Conservation (phyloP, 805 yeast genomes). For the Maudiozyma saulgeensis region DNA sequence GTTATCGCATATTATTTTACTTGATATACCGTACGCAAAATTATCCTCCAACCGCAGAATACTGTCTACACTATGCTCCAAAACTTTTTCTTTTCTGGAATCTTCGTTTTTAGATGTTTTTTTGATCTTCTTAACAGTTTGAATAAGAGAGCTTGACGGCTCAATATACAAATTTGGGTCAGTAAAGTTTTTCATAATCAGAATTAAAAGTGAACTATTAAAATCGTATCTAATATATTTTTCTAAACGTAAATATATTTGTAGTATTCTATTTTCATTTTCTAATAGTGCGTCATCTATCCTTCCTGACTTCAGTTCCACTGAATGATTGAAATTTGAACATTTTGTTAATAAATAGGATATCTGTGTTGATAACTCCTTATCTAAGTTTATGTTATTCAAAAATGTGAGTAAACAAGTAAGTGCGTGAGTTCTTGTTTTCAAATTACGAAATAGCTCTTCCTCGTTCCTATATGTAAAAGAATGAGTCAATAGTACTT, state of each 20-base stretch:
- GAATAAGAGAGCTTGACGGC: slow-evolving; percentile 8
- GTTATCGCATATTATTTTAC: slow-evolving; percentile 32
- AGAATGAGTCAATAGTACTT: slow-evolving; percentile 43
- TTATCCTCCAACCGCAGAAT: slow-evolving; percentile 30
- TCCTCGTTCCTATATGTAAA: slow-evolving; percentile 33
- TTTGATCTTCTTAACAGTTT: slow-evolving; percentile 7
- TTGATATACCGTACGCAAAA: slow-evolving; percentile 44
- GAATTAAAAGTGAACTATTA: slow-evolving; percentile 34
- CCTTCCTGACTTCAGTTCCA: slow-evolving; percentile 18
- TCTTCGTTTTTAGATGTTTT: slow-evolving; percentile 12
- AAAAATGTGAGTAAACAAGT: slow-evolving; percentile 48
- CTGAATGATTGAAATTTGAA: slow-evolving; percentile 26
- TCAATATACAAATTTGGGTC: slow-evolving; percentile 33
- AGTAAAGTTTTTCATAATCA: slow-evolving; percentile 35
- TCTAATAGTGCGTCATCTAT: slow-evolving; percentile 27
- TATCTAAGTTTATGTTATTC: slow-evolving; percentile 32
- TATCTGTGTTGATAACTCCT: slow-evolving; percentile 36
- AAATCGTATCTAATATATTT: slow-evolving; percentile 29
- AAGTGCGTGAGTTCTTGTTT: slow-evolving; percentile 49
- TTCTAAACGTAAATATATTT: slow-evolving; percentile 34
- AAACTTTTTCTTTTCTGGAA: slow-evolving; percentile 5
- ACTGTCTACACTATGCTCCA: slow-evolving; percentile 16
- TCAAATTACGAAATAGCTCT: slow-evolving; percentile 34
- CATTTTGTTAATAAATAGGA: slow-evolving; percentile 41
- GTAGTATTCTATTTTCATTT: slow-evolving; percentile 37